These are phyloP conservation scores for Alnus rubra DNA, from an alignment of 306 rosid species.

Conservation along the genomic window DNA sequence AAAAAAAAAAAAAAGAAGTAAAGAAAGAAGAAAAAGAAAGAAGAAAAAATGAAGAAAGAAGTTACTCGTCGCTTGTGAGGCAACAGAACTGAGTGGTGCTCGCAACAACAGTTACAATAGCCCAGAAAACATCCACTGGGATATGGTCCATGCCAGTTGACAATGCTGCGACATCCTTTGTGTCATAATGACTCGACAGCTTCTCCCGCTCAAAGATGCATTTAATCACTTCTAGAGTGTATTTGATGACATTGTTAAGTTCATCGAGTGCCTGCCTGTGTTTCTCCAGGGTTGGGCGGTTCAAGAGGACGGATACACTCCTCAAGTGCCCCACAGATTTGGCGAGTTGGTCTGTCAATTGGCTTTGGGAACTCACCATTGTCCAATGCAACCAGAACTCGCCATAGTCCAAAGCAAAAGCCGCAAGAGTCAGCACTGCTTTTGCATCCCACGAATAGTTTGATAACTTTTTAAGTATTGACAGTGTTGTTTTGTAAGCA, in stretches of 20 bases:
- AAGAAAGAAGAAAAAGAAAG: neutral
- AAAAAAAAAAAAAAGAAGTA: neutral
- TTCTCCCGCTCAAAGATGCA: constrained; percentile 53
- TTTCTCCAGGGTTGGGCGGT: neutral
- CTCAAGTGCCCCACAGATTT: constrained; percentile 58
- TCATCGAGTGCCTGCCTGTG: constrained; percentile 41
- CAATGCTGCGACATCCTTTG: constrained; percentile 43
- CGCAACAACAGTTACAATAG: constrained; percentile 43
- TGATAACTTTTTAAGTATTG: constrained; percentile 29
- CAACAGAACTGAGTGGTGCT: constrained; percentile 7
- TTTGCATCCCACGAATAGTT: constrained; percentile 66
- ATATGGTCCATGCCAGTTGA: constrained; percentile 33
- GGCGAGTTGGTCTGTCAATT: constrained; percentile 23
- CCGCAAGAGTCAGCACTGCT: constrained; percentile 66
- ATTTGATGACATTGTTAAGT: constrained; percentile 50
- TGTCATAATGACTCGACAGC: constrained; percentile 21
- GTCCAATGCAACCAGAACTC: constrained; percentile 58
- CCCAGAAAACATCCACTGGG: constrained; percentile 57
- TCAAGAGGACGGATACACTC: constrained; percentile 49
- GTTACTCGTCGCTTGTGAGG: constrained; percentile 41
- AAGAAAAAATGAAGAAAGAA: neutral
- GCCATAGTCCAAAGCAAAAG: constrained; percentile 65
- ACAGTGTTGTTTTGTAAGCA: neutral
- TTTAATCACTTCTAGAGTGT: constrained; percentile 44
- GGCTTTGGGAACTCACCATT: constrained; percentile 34